Evolutionary conservation across 2,329 filamentous ascomycete genomes (phyloP), one percentile per base, ranked within the genome.

Genomic region (Penicillium occitanis): DNA sequence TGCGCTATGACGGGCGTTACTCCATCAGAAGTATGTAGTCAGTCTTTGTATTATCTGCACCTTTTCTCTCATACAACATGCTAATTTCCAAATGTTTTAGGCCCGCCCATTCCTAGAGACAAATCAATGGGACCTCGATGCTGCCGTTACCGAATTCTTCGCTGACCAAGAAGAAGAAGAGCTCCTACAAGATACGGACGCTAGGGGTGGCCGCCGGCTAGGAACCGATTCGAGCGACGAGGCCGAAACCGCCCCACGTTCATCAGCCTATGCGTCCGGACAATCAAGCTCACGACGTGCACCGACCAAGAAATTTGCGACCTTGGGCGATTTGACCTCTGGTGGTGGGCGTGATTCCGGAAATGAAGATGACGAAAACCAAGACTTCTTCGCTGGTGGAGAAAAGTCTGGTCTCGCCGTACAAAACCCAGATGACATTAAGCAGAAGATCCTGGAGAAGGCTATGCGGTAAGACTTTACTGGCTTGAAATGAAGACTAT

Each of bases 381-480:
- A 82, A 61, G 86, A 89, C 73, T 81, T 89, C 69, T 90, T 88
- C 72, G 84, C 87, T 22, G 87, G 87, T 57, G 87, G 87, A 55
- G 87, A 89, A 75, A 90, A 90, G 77, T 89, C 87, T 13, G 87
- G 87, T n/a, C 78, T 90, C 30, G 87, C 87, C 6, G 87, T 90
- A 65, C 86, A 89, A 74, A 88, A 89, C 71, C 87, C 87, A 1
- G 84, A 85, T 72, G 82, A 86, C 66, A 76, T 78, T 74, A 85
- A 80, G 76, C 80, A 78, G 73, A 82, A 81, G 71, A 83, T 84
- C 62, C 73, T 84, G 25, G 80, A 83, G 67, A 82, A 82, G 70
- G 82, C 82, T 33, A 76, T 73, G 68, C 74, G 72, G 73, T 77
- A 70, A 66, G 73, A 60, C n/a, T 53, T 13, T 51, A n/a, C 25